Evolutionary conservation across 2,329 filamentous ascomycete species (phyloP), one percentile per base, ranked within the genome.

Genomic region (Exophiala xenobiotica): DNA sequence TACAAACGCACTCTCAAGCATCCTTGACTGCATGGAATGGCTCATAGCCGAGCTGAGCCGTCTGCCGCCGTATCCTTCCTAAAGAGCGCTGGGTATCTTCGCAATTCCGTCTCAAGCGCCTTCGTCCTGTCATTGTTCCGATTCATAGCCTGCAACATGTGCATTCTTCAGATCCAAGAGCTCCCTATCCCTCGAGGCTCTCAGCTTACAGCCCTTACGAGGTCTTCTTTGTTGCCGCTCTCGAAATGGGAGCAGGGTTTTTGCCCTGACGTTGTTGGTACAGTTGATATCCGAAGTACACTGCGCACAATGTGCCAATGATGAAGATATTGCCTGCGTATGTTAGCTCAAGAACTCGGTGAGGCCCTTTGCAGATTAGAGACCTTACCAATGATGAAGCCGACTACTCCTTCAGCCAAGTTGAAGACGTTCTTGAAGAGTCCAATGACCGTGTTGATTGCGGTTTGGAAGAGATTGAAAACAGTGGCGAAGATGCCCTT

Each of bases 221-320:
- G 7, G 49, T 54, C 43, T 54, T 58, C 26, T 50, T 51, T n/a
- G 51, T 49, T n/a, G 35, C 52, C 2, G 27, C 49, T 31, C 46
- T 46, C 29, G 55, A 58, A 18, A 58, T 46, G 12, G 55, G 55
- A 35, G 55, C 55, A 9, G 56, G 53, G 20, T 51, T 53, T 7
- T 48, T 59, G 19, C 56, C 56, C 38, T 59, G 56, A 18, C 56
- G 56, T 45, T 59, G 53, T 23, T 59, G 56, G 35, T 54, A 52
- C 31, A 56, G 31, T 27, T 54, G 39, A 20, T 59, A 59, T 2
- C 53, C 56, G 26, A 56, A 57, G 33, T 59, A 59, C 14, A 53
- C 37, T 6, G 53, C 53, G n/a, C 20, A 35, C 43, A 56, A 26
- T 6, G 53, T 54, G 6, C 53, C 51, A 19, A 59, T 26, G 18